These are phyloP conservation scores for Penicillium sp. DNA, from an alignment of 2,329 filamentous ascomycete genomes.

Conservation along the genomic window DNA sequence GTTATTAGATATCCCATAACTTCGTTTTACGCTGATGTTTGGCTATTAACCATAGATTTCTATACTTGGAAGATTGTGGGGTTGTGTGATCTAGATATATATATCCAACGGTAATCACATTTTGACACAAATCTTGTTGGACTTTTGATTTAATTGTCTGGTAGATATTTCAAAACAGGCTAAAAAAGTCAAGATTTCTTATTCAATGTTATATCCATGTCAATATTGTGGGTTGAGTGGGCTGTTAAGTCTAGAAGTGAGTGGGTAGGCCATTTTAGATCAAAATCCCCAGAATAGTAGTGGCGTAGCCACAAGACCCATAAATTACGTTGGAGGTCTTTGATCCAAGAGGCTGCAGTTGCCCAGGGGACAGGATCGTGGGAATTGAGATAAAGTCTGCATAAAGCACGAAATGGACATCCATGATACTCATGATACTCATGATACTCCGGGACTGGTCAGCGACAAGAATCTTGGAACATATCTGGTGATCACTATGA, in stretches of 20 bases:
- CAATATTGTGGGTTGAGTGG: neutral
- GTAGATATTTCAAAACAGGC: neutral
- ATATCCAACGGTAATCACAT: neutral
- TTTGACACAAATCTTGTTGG: neutral
- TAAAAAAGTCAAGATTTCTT: neutral
- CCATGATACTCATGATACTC: neutral
- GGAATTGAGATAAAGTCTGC: neutral
- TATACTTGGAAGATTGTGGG: neutral
- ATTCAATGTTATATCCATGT: neutral
- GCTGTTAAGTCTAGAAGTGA: neutral
- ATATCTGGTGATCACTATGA: neutral
- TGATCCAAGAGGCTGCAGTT: neutral
- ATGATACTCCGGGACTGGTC: too few relatives aligned
- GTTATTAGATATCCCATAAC: neutral
- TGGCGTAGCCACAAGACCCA: constrained; percentile 6
- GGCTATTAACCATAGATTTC: neutral
- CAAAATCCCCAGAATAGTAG: constrained; percentile 1
- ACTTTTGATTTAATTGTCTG: too few relatives aligned
- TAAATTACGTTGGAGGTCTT: constrained; percentile 1
- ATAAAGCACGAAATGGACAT: neutral
- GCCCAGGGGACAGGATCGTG: neutral
- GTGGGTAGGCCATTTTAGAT: neutral
- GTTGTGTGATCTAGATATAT: neutral
- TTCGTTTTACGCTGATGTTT: neutral
- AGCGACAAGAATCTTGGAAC: too few relatives aligned